Percentiles rank a stretch among this genome's conserved stretches.
These are phyloP conservation scores for Castanea sativa DNA, from an alignment of 306 rosid species.

Conservation along the genomic window DNA sequence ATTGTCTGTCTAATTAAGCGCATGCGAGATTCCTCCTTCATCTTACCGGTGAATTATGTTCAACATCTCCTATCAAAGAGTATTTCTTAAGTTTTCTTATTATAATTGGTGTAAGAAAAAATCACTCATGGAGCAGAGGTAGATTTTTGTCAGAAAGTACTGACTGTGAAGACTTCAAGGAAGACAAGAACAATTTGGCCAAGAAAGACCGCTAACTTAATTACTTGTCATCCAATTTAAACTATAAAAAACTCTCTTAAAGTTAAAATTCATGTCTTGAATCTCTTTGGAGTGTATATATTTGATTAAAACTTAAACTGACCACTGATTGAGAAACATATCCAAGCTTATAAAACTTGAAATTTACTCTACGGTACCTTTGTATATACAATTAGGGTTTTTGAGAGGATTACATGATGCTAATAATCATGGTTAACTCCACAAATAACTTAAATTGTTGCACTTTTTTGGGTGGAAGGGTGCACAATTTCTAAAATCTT, in stretches of 20 bases:
- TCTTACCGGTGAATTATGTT: neutral
- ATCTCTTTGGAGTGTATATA: neutral
- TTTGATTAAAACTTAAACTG: neutral
- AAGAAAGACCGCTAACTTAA: neutral
- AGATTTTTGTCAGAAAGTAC: conserved; percentile 15
- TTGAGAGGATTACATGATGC: neutral
- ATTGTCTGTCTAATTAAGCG: neutral
- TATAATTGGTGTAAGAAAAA: conserved; percentile 12
- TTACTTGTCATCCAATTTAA: conserved; percentile 16
- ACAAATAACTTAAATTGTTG: neutral
- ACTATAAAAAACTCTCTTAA: neutral
- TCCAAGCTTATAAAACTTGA: neutral
- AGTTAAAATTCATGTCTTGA: neutral
- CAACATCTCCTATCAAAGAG: neutral
- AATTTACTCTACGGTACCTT: neutral
- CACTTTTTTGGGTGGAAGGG: neutral
- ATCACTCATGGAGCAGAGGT: conserved; percentile 20
- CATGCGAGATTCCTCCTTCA: neutral
- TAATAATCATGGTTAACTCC: neutral
- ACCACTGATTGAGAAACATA: conserved; percentile 3
- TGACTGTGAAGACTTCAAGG: conserved; percentile 5
- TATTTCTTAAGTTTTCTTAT: neutral
- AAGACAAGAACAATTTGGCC: neutral
- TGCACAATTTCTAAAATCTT: neutral
- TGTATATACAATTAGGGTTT: conserved; percentile 9